Base-by-base conservation (phyloP, 2,329 filamentous ascomycete genomes). In the Trichoderma guizhouense region DNA sequence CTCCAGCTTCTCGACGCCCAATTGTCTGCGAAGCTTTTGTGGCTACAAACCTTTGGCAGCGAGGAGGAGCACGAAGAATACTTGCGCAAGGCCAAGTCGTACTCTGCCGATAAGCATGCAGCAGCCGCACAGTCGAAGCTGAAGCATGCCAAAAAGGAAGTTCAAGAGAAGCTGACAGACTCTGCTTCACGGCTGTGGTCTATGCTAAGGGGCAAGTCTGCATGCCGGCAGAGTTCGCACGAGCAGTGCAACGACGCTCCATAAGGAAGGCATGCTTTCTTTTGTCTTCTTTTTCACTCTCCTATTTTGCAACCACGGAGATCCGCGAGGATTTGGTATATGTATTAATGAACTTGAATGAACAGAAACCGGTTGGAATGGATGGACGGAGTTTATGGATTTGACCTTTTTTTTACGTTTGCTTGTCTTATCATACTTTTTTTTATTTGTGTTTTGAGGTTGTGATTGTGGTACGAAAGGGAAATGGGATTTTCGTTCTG, bases 21-120 rank as follows among this genome's bases (percentile, higher is more conserved):
- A 76, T 81, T 91, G 30, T 81, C 81, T 57, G 88, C 88, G 15
- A 88, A 85, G 77, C 81, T 89, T 36, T 83, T 85, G 80, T 90
- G 87, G 87, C 80, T 90, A 64, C 86, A 84, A 77, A 64, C 88
- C 36, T 86, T 84, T 65, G 86, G 86, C 24, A 86, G 84, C 75
- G 78, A 76, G 3, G 81, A 84, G 18, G 85, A 88, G 74, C 81
- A 84, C 66, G 77, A 81, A 3, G 80, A 80, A 3, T 89, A 89
- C 73, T 75, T 82, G 70, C 79, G 77, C 66, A 87, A 87, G 74
- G 88, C 87, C 11, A 81, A 81, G 64, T 73, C 75, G 1, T 84
- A 83, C 72, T 74, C 86, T 66, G 79, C 81, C 24, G 78, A 80
- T 71, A 83, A 82, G 75, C 74, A 79, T 21, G 75, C 77, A 32